Evolutionary conservation across 2,329 filamentous ascomycete species (phyloP).

Genomic region (Chrysoporthe austroafricana): DNA sequence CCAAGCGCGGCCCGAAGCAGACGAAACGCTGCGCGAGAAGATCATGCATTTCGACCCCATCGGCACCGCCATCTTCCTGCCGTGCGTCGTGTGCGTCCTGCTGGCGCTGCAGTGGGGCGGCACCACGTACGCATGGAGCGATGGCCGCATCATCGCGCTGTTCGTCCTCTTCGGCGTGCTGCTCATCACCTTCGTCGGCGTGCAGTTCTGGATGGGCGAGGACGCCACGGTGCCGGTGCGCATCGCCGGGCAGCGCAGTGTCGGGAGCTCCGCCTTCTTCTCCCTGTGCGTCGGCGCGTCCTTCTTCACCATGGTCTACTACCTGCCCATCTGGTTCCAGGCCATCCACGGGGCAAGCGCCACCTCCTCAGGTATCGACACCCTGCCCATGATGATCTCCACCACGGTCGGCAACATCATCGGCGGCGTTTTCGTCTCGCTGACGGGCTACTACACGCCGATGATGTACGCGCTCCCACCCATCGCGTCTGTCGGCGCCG

Average conservation of each 20-base stretch:
- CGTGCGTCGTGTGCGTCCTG: conserved; percentile 45
- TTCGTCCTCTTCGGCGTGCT: conserved; percentile 41
- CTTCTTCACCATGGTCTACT: conserved; percentile 39
- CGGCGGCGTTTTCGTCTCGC: conserved; percentile 35
- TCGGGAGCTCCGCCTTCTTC: conserved; percentile 40
- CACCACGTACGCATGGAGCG: conserved; percentile 31
- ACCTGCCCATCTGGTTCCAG: conserved; percentile 40
- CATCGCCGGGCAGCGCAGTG: conserved; percentile 44
- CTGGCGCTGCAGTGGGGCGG: conserved; percentile 52
- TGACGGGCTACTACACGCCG: not conserved
- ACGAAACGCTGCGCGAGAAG: not conserved
- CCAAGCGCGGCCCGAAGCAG: not conserved
- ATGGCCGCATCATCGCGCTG: conserved; percentile 41
- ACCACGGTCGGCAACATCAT: conserved; percentile 43
- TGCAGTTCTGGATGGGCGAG: not conserved
- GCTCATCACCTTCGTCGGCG: conserved; percentile 29
- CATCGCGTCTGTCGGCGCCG: conserved; percentile 13
- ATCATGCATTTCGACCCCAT: too few relatives aligned
- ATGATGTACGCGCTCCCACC: conserved; percentile 35
- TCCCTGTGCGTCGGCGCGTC: conserved; percentile 39
- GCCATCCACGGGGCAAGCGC: conserved; percentile 38
- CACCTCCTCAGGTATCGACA: conserved; percentile 43
- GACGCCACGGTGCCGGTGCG: conserved; percentile 44
- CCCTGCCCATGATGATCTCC: conserved; percentile 45
- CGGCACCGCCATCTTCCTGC: not conserved